Conservation (phyloP, 2,329 filamentous ascomycete genomes). For the Atkinsonella texensis region DNA sequence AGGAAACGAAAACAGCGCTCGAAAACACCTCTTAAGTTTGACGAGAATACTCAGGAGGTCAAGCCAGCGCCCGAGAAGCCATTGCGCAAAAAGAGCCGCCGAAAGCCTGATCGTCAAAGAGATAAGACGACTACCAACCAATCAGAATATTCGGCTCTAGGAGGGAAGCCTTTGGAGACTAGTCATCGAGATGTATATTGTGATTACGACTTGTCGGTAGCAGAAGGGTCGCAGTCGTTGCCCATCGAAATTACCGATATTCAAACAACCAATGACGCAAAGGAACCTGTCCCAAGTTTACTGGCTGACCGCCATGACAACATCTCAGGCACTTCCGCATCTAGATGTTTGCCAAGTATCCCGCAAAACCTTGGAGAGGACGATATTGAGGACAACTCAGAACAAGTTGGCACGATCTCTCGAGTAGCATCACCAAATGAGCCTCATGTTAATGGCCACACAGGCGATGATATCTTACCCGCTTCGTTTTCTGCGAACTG, state of each 20-base stretch:
- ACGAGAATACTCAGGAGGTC: conserved; percentile 18
- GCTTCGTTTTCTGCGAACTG: too few species aligned
- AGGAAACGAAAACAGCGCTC: conserved; percentile 21
- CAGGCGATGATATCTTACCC: too few species aligned
- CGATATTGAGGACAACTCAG: too few species aligned
- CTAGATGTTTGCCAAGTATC: too few species aligned
- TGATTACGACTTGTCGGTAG: background rate
- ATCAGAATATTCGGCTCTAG: background rate
- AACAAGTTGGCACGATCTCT: too few species aligned
- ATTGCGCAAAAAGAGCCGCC: conserved; percentile 2
- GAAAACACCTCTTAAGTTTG: conserved; percentile 22
- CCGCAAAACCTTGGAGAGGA: too few species aligned
- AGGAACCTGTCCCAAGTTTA: background rate
- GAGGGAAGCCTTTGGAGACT: too few species aligned
- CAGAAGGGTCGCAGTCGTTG: too few species aligned
- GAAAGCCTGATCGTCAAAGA: background rate
- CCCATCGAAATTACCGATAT: background rate
- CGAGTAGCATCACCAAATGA: too few species aligned
- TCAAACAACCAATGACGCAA: background rate
- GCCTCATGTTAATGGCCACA: too few species aligned
- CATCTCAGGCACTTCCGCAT: too few species aligned
- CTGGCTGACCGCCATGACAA: too few species aligned
- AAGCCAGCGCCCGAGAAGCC: conserved; percentile 5
- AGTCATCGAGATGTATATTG: background rate
- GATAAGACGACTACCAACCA: background rate